Percentiles rank a stretch among this genome's conserved stretches.
Evolutionary conservation across 2,329 filamentous ascomycete genomes (phyloP).

Genomic region (Emergomyces pasteurianus): DNA sequence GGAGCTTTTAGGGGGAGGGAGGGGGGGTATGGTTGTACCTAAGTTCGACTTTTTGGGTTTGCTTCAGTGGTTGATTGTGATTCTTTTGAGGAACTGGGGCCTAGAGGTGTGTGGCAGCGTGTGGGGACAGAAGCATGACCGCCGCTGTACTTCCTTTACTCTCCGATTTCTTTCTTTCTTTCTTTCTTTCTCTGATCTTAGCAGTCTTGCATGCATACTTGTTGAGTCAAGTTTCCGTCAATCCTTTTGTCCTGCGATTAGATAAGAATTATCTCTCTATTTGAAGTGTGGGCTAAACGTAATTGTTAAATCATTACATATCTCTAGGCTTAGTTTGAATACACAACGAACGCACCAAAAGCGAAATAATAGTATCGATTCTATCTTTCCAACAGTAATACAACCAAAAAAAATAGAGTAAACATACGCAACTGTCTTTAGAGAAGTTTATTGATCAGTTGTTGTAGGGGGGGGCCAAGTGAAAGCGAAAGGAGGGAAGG

Average conservation of each 20-base stretch:
- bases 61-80: background rate
- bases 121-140: background rate
- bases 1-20: constrained; percentile 15
- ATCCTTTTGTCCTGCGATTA: background rate
- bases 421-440: background rate
- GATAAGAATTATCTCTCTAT: background rate
- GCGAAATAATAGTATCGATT: background rate
- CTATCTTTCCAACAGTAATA: background rate
- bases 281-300: background rate
- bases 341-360: background rate
- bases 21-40: no score
- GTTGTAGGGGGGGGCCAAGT: background rate
- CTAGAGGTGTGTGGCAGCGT: background rate
- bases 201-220: background rate
- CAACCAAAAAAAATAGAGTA: background rate
- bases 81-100: background rate
- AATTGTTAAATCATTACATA: background rate
- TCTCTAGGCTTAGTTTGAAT: background rate
- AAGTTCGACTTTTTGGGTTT: background rate
- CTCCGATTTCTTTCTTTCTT: background rate
- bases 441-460: background rate
- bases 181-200: background rate
- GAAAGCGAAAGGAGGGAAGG: background rate
- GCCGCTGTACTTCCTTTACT: background rate
- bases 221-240: background rate